A percentile compares a stretch with the other conserved stretches of the same genome.
phyloP scores from a whole-genome alignment of 495 filamentous ascomycete genomes.

The Penicillium antarcticum region DNA sequence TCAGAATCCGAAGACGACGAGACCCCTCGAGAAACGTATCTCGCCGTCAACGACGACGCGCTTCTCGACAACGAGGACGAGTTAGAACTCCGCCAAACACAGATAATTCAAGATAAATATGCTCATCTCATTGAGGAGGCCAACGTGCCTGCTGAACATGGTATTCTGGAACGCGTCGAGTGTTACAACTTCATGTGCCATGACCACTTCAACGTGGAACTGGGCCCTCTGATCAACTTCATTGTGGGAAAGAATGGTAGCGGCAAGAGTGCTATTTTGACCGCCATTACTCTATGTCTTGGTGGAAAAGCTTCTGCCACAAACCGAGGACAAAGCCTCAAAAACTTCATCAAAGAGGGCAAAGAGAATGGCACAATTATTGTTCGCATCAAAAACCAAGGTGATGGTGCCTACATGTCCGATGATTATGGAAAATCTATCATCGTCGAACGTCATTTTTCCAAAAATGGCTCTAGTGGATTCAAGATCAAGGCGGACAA shows the following conservation, averaged over 20 bases:
- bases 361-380: constrained; percentile 61
- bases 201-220: constrained; percentile 66
- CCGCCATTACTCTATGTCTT: constrained; percentile 88
- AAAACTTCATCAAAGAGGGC: constrained; percentile 90
- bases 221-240: constrained; percentile 95
- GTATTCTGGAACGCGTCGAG: constrained; percentile 76
- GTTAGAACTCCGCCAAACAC: constrained; percentile 65
- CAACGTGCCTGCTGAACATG: constrained; percentile 76
- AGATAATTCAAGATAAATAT: constrained; percentile 61
- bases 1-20: constrained; percentile 20
- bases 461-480: constrained; percentile 67
- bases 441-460: constrained; percentile 85
- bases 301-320: constrained; percentile 92
- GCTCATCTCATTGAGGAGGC: constrained; percentile 50
- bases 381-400: constrained; percentile 87
- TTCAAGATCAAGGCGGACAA: constrained; percentile 81
- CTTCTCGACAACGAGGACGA: constrained; percentile 45
- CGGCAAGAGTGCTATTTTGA: constrained; percentile 97
- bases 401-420: constrained; percentile 75
- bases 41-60: constrained; percentile 31
- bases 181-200: constrained; percentile 98
- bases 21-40: constrained; percentile 20
- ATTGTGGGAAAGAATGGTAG: constrained; percentile 97
- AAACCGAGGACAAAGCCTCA: constrained; percentile 90
- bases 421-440: constrained; percentile 85